Conservation (phyloP, 176 grass and related monocot species). For the Themeda triandra region DNA sequence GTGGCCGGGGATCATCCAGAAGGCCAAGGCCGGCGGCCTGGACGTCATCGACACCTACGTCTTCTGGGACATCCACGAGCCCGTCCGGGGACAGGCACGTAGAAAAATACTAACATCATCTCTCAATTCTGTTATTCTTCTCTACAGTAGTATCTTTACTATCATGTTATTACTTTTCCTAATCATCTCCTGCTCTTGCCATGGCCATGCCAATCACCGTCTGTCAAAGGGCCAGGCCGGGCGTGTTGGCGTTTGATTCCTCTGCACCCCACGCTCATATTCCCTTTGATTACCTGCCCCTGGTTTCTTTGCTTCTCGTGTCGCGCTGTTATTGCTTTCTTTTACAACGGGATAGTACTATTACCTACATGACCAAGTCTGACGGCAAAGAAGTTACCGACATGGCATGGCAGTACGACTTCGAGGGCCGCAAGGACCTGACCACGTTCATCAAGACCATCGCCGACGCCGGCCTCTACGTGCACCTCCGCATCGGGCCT, state of each 20-base stretch:
- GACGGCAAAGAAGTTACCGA: background rate
- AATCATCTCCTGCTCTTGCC: background rate
- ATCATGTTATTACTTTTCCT: background rate
- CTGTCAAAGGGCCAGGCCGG: background rate
- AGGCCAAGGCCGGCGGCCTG: constrained; percentile 92
- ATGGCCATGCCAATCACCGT: constrained; percentile 1
- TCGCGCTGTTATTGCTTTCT: background rate
- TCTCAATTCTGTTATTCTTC: background rate
- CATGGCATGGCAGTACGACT: constrained; percentile 72
- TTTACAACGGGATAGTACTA: background rate
- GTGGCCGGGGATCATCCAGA: constrained; percentile 94
- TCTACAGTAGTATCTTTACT: background rate
- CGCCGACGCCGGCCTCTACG: constrained; percentile 83
- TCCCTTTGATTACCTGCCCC: background rate
- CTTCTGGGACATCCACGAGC: constrained; percentile 97
- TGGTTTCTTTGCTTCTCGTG: background rate
- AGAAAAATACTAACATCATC: background rate
- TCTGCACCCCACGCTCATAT: constrained; percentile 42
- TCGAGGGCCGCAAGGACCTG: constrained; percentile 94
- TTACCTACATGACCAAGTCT: background rate
- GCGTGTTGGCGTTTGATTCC: constrained; percentile 15
- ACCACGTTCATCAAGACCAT: constrained; percentile 77
- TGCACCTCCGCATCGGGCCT: constrained; percentile 93
- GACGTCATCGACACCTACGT: constrained; percentile 90
- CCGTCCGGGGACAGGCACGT: constrained; percentile 74